phyloP scores from a whole-genome alignment of 1,139 yeast genomes.

The Yamadazyma friedrichii region DNA sequence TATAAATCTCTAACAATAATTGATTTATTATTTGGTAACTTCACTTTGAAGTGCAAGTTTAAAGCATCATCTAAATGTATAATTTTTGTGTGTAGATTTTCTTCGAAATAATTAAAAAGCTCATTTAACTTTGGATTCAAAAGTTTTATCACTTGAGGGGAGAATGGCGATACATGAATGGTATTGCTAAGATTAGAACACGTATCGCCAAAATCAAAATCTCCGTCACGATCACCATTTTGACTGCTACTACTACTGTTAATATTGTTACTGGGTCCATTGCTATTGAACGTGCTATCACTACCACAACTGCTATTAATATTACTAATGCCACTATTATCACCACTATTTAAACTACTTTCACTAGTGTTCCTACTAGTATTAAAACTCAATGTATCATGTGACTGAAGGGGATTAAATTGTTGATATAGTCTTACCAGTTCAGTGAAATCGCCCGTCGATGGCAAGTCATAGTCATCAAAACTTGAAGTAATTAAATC shows the following conservation, averaged over 20 bases:
- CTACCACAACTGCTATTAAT: no score
- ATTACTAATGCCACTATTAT: no score
- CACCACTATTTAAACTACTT: neutral
- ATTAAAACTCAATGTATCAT: no score
- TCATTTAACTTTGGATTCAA: slow-evolving; percentile 1
- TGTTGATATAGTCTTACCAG: slow-evolving; percentile 4
- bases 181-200: no score
- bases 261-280: no score
- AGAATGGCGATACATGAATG: slow-evolving; percentile 3
- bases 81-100: neutral
- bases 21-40: slow-evolving; percentile 1
- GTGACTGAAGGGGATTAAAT: slow-evolving; percentile 1
- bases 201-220: no score
- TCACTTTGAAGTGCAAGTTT: slow-evolving; percentile 1
- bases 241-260: neutral
- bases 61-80: neutral
- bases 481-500: slow-evolving; percentile 8
- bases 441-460: slow-evolving; percentile 7
- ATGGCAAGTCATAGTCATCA: no score
- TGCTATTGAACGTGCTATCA: neutral
- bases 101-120: slow-evolving; percentile 1
- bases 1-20: slow-evolving; percentile 2
- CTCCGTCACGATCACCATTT: no score
- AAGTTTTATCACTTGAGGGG: neutral
- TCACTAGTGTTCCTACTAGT: neutral